A percentile compares a stretch with the other conserved stretches of the same genome.
Conservation (phyloP, 1,284 basidiomycete genomes). For the Tremellales sp. region DNA sequence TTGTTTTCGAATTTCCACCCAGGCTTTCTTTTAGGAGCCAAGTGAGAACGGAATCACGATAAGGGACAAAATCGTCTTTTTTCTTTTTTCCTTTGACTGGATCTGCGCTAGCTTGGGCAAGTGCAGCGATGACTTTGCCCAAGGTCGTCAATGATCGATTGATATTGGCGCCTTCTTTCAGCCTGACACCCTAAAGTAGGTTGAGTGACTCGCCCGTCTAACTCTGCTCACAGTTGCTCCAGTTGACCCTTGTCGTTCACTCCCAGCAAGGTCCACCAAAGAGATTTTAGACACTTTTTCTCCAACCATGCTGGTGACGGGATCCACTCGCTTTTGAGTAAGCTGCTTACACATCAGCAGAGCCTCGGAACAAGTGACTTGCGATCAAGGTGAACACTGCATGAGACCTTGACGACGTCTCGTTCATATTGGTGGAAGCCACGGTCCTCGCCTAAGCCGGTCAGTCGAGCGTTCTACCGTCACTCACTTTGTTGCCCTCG, state of each 20-base stretch:
- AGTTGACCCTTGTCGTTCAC: conserved; percentile 91
- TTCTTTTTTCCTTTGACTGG: conserved; percentile 65
- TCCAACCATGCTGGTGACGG: conserved; percentile 76
- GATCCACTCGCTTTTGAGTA: conserved; percentile 82
- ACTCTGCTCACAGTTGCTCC: conserved; percentile 67
- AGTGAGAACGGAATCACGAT: conserved; percentile 91
- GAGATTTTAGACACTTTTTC: conserved; percentile 96
- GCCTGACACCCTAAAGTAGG: conserved; percentile 60
- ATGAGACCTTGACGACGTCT: conserved; percentile 97
- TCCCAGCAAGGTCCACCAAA: conserved; percentile 93
- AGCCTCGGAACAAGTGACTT: conserved; percentile 8
- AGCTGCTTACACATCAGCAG: conserved; percentile 49
- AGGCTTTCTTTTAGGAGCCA: conserved; percentile 97
- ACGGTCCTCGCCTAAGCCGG: conserved; percentile 70
- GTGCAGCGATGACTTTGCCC: conserved; percentile 91
- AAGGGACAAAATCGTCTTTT: conserved; percentile 88
- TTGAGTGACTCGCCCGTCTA: not conserved
- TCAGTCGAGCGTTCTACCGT: conserved; percentile 2
- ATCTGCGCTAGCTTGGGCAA: conserved; percentile 71
- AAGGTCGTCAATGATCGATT: conserved; percentile 97
- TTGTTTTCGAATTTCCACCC: conserved; percentile 81
- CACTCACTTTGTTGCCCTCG: conserved; percentile 82
- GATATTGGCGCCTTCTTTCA: conserved; percentile 97
- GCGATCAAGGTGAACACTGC: conserved; percentile 89
- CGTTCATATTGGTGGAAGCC: conserved; percentile 99